phyloP scores from a whole-genome alignment of 1,139 yeast species.

The Ashbya aceris region DNA sequence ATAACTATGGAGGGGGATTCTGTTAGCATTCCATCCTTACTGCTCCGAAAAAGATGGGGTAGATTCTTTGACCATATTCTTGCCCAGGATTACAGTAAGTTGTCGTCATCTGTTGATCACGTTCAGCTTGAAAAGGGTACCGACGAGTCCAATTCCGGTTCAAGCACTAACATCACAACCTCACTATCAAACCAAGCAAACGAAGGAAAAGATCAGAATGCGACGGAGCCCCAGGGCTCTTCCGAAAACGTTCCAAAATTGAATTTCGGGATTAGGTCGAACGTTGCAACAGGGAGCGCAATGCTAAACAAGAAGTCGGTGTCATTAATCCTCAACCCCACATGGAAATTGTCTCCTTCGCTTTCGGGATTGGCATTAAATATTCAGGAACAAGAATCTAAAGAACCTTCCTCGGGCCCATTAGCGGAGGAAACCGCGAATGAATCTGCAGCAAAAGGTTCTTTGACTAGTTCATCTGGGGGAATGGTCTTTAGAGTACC shows the following conservation, averaged over 20 bases:
- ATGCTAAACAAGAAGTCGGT: not conserved
- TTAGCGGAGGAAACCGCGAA: no score
- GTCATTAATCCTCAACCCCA: not conserved
- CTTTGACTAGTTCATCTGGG: constrained; percentile 22
- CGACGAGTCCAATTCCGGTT: constrained; percentile 3
- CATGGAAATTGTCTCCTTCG: not conserved
- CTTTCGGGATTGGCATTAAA: not conserved
- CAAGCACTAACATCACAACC: not conserved
- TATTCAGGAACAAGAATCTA: not conserved
- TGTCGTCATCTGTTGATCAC: constrained; percentile 8
- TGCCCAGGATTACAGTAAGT: constrained; percentile 50
- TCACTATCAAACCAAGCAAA: no score
- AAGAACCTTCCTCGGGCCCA: not conserved
- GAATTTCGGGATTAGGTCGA: no score
- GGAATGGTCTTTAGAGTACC: constrained; percentile 51
- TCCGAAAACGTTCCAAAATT: no score
- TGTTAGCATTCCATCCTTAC: constrained; percentile 49
- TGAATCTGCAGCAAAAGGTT: no score
- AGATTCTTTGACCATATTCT: constrained; percentile 51
- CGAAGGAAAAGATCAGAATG: no score
- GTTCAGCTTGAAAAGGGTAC: constrained; percentile 2
- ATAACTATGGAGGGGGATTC: constrained; percentile 59
- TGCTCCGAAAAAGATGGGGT: constrained; percentile 70
- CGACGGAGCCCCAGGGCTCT: no score
- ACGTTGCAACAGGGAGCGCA: no score